Evolutionary conservation across 2,329 filamentous ascomycete species (phyloP), one percentile per base, ranked within the genome.

Genomic region (Nothophoma quercina): DNA sequence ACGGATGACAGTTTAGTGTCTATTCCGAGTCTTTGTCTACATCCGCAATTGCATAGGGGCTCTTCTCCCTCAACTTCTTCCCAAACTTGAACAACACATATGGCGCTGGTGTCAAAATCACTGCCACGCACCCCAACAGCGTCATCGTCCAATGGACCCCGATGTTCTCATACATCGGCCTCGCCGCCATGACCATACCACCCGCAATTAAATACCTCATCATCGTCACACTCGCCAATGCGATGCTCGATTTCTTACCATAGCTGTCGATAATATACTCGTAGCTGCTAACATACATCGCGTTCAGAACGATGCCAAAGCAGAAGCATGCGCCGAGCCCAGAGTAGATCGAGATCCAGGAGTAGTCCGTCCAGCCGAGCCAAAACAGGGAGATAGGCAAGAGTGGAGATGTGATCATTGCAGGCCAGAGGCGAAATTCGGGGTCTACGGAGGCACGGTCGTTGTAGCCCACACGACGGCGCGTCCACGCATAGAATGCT

Each of bases 351-450:
- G 26, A 50, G 2, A 42, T 33, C 28, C 12, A 15, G 6, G 10
- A 13, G 22, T 50, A 50, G 8, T 43, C 19, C 6, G 47, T 54
- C 57, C 57, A 59, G n/a, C 57, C 57, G 7, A 59, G 51, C 53
- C 54, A 57, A 71, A 96, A 95, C 13, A 96, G 75, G 1, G 90
- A 90, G 34, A 88, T 78, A 2, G 90, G 89, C 21, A 92, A 89
- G 7, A 95, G 74, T 13, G 90, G 71, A 0, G 86, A 85, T 5
- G 91, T 91, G 58, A 70, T 29, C 43, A 75, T 74, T 12, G 76
- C 79, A 50, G 89, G 85, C 3, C 90, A 89, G 15, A 96, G 81
- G 42, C 90, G 85, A 76, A 88, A 93, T 75, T 96, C 92, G 1
- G 92, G 91, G 78, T 16, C 38, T 1, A 46, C 33, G 13, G 18